Evolutionary conservation across 2,329 filamentous ascomycete species (phyloP).

Genomic region (Verruconis gallopava): DNA sequence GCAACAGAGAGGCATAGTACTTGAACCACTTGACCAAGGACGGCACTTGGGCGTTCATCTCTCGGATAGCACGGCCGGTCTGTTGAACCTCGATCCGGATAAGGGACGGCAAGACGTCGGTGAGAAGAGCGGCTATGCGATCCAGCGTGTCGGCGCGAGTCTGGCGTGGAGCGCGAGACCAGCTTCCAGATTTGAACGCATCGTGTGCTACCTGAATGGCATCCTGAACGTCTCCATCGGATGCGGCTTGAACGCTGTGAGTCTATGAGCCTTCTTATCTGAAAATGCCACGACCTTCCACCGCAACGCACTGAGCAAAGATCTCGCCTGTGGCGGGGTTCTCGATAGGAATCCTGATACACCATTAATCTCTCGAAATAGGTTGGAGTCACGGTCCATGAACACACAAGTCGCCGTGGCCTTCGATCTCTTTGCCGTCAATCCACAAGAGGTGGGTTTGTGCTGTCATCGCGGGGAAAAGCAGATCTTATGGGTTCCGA

Average conservation of each 20-base stretch:
- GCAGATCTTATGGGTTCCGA: too few species aligned
- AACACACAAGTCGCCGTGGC: slow-evolving; percentile 35
- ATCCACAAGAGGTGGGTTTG: slow-evolving; percentile 26
- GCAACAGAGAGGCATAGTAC: slow-evolving; percentile 56
- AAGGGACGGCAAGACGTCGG: slow-evolving; percentile 47
- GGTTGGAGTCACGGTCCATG: slow-evolving; percentile 13
- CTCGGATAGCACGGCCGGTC: slow-evolving; percentile 53
- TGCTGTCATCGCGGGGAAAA: too few species aligned
- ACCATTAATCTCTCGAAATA: slow-evolving; percentile 12
- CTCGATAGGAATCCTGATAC: slow-evolving; percentile 34
- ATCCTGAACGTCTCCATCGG: slow-evolving; percentile 50
- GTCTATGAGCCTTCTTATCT: background rate
- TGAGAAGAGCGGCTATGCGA: slow-evolving; percentile 57
- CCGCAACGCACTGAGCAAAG: slow-evolving; percentile 34
- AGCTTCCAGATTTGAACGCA: slow-evolving; percentile 60
- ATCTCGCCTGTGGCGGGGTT: slow-evolving; percentile 41
- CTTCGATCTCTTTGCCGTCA: slow-evolving; percentile 27
- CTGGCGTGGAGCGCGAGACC: slow-evolving; percentile 54
- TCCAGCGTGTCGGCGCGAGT: slow-evolving; percentile 52
- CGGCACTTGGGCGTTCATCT: slow-evolving; percentile 57
- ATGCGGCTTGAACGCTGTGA: slow-evolving; percentile 41
- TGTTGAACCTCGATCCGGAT: slow-evolving; percentile 65
- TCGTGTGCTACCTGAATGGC: slow-evolving; percentile 57
- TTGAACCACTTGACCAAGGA: slow-evolving; percentile 49
- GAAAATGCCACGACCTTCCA: background rate